phyloP scores from a whole-genome alignment of 108 stramenopile species.

The Pseudonitzschia multistriata region DNA sequence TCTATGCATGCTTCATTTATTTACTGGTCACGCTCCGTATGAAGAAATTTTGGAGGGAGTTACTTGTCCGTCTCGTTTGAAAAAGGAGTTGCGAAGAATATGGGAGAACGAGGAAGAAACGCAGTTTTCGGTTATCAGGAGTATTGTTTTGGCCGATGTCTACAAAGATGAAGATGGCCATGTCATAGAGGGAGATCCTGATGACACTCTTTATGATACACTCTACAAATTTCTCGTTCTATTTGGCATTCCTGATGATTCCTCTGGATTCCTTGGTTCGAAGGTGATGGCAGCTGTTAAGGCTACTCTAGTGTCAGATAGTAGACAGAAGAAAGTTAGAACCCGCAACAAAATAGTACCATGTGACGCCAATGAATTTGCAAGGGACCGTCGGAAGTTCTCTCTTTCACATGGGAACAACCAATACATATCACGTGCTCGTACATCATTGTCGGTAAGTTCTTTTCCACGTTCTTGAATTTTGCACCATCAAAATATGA shows the following conservation, averaged over 20 bases:
- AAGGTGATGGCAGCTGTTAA: conserved; percentile 78
- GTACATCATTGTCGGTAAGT: conserved; percentile 43
- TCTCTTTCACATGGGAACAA: conserved; percentile 64
- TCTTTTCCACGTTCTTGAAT: background rate
- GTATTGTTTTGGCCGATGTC: conserved; percentile 64
- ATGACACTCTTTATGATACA: conserved; percentile 88
- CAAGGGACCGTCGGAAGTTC: conserved; percentile 55
- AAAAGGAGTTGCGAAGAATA: conserved; percentile 57
- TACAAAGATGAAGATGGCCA: conserved; percentile 76
- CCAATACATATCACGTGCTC: conserved; percentile 59
- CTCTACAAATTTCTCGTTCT: conserved; percentile 92
- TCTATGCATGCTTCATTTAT: conserved; percentile 92
- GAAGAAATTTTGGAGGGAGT: conserved; percentile 95
- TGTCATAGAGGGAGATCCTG: conserved; percentile 66
- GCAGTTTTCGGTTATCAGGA: conserved; percentile 61
- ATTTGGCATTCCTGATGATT: conserved; percentile 76
- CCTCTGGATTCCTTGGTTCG: conserved; percentile 21
- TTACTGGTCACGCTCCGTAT: conserved; percentile 94
- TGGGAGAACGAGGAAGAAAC: conserved; percentile 70
- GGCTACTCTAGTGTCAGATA: conserved; percentile 26
- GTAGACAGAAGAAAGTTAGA: conserved; percentile 11
- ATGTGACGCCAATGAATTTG: conserved; percentile 45
- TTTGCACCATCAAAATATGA: too few relatives aligned
- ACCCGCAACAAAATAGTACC: conserved; percentile 25
- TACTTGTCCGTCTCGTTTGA: conserved; percentile 67